A percentile compares a stretch with the other conserved stretches of the same genome.
phyloP scores from a whole-genome alignment of 768 basidiomycete genomes.

The Leccinum olivaceopallidum region DNA sequence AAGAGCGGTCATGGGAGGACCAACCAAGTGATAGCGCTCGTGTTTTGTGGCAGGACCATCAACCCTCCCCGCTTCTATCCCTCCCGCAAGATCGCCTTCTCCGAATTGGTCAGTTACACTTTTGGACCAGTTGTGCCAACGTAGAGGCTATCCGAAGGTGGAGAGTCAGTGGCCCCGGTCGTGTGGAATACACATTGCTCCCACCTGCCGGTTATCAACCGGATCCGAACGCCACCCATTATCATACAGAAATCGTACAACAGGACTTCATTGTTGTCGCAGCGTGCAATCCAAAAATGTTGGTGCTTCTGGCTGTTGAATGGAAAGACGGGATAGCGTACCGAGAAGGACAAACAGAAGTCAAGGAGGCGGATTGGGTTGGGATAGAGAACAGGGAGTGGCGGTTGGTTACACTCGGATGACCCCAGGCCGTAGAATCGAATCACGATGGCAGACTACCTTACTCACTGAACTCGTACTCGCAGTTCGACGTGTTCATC shows the following conservation, averaged over 20 bases:
- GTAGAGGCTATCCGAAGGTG: neutral
- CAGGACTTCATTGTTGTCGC: conserved; percentile 20
- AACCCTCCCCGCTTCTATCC: neutral
- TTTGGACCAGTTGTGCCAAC: conserved; percentile 19
- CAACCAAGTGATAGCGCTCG: neutral
- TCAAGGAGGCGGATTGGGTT: conserved; percentile 1
- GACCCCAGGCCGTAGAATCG: neutral
- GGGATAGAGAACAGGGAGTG: conserved; percentile 13
- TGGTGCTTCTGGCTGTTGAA: conserved; percentile 16
- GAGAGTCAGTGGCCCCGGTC: neutral
- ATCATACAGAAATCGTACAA: conserved; percentile 5
- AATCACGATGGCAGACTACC: neutral
- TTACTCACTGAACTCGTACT: neutral
- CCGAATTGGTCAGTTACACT: conserved; percentile 9
- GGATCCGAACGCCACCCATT: neutral
- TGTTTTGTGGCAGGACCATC: neutral
- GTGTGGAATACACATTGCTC: neutral
- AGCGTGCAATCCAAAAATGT: neutral
- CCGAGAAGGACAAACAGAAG: conserved; percentile 4
- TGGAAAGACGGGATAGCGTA: conserved; percentile 19
- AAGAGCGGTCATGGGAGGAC: neutral
- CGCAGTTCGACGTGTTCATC: neutral
- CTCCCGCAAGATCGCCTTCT: neutral
- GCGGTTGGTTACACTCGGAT: conserved; percentile 2
- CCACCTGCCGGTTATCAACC: neutral